Conservation (phyloP, 2,329 filamentous ascomycete genomes). For the Celoporthe dispersa region DNA sequence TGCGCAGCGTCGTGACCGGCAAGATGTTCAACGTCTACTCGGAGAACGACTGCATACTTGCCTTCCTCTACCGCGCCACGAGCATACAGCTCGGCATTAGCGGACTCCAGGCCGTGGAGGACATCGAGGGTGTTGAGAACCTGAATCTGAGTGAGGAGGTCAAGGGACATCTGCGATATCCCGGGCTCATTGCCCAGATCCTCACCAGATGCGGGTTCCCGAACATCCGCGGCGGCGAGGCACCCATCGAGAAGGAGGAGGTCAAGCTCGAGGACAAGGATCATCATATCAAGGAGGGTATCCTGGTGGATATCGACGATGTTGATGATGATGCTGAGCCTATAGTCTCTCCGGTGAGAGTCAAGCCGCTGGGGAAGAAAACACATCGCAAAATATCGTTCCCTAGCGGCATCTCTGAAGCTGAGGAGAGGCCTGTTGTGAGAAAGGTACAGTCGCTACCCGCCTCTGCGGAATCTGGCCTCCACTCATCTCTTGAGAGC, state of each 20-base stretch:
- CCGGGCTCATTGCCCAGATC: constrained; percentile 53
- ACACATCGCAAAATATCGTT: constrained; percentile 23
- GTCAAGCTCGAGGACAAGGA: constrained; percentile 41
- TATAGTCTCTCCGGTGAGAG: constrained; percentile 15
- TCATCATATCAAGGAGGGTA: constrained; percentile 37
- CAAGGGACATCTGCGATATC: constrained; percentile 44
- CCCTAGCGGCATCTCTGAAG: constrained; percentile 17
- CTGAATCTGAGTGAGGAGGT: constrained; percentile 58
- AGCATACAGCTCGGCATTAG: constrained; percentile 83
- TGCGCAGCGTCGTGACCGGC: constrained; percentile 79
- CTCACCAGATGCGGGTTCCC: constrained; percentile 57
- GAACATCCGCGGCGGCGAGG: constrained; percentile 47
- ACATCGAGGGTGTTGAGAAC: constrained; percentile 67
- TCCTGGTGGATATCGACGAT: constrained; percentile 50
- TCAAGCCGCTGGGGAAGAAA: constrained; percentile 20
- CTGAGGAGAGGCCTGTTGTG: constrained; percentile 19
- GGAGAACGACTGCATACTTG: constrained; percentile 84
- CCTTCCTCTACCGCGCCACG: constrained; percentile 83
- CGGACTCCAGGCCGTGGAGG: constrained; percentile 74
- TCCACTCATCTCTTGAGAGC: background rate
- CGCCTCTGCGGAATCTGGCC: background rate
- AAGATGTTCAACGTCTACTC: constrained; percentile 88
- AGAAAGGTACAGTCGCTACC: constrained; percentile 23
- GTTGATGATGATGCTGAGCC: constrained; percentile 42
- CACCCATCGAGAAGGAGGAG: constrained; percentile 54